Evolutionary conservation across 768 basidiomycete genomes (phyloP), one percentile per base, ranked within the genome.

Genomic region (Boletus rubropictus): DNA sequence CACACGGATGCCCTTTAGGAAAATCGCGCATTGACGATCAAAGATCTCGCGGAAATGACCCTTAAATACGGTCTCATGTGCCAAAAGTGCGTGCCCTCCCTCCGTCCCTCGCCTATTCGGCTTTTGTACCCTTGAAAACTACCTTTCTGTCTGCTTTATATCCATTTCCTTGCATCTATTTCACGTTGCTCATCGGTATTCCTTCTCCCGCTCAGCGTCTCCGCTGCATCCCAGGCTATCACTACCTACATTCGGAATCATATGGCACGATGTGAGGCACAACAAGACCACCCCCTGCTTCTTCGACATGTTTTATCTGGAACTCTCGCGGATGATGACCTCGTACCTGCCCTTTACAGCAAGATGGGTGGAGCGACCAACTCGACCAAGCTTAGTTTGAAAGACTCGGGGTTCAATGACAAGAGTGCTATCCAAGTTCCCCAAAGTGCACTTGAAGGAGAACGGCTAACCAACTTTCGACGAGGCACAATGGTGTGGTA

Each of bases 21-120:
- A 59, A 89, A 89, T 66, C 80, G 84, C 40, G 86, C 86, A 39
- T 85, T 88, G 81, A 89, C 86, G 34, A 84, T 89, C 69, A 89
- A 89, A 64, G 86, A 89, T 69, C 79, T 89, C 44, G 81, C 87
- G 27, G 84, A 88, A 56, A 78, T 81, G 69, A 75, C 80, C 31
- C 72, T 81, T 52, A 70, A 69, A 51, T 77, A 73, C 57, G 86
- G 86, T 42, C 72, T 88, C 17, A 70, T 77, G 48, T 86, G 85
- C 65, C 84, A 86, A 71, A 89, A 85, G 86, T 89, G 54, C 52
- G 77, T 75, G 50, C 44, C 42, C 41, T 9, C 51, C 32, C 45
- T 47, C 39, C 38, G 36, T 51, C 42, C 14, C 44, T 28, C 32
- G 25, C 46, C 24, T 35, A 22, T 48, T 33, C 45, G 29, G 52